Evolutionary conservation across 2,329 filamentous ascomycete species (phyloP).

Genomic region (Cytospora chrysosperma): DNA sequence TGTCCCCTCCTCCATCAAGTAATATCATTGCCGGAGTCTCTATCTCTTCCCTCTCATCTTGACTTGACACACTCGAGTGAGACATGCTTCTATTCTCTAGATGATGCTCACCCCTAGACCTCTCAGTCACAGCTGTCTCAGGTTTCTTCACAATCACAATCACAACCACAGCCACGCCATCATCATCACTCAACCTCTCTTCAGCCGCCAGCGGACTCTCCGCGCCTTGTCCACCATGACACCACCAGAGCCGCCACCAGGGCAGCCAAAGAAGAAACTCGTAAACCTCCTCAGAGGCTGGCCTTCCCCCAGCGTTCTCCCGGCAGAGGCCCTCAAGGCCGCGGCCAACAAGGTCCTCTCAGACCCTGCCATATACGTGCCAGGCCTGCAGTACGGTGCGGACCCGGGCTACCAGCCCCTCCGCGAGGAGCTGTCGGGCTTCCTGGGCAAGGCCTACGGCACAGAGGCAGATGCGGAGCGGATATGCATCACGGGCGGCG

Average conservation of each 20-base stretch:
- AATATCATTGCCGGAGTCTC: background rate
- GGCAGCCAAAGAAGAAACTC: constrained; percentile 33
- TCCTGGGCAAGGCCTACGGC: constrained; percentile 65
- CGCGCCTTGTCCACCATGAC: constrained; percentile 16
- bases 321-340: constrained; percentile 58
- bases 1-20: background rate
- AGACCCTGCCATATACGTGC: constrained; percentile 55
- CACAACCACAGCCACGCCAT: background rate
- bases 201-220: background rate
- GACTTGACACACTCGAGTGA: background rate
- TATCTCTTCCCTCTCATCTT: background rate
- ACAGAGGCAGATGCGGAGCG: constrained; percentile 48
- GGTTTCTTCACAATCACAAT: background rate
- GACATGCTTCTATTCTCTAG: background rate
- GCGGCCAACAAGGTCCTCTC: constrained; percentile 63
- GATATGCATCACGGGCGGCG: constrained; percentile 81
- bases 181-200: background rate
- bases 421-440: constrained; percentile 65
- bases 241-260: constrained; percentile 14
- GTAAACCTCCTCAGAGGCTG: constrained; percentile 70
- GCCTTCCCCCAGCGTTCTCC: constrained; percentile 64
- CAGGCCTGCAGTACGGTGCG: constrained; percentile 65
- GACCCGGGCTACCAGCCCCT: constrained; percentile 73
- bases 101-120: background rate
- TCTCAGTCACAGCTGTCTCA: background rate